These are phyloP conservation scores for Naegleria lovaniensis DNA, from an alignment of 208 protist genomes.

Conservation along the genomic window DNA sequence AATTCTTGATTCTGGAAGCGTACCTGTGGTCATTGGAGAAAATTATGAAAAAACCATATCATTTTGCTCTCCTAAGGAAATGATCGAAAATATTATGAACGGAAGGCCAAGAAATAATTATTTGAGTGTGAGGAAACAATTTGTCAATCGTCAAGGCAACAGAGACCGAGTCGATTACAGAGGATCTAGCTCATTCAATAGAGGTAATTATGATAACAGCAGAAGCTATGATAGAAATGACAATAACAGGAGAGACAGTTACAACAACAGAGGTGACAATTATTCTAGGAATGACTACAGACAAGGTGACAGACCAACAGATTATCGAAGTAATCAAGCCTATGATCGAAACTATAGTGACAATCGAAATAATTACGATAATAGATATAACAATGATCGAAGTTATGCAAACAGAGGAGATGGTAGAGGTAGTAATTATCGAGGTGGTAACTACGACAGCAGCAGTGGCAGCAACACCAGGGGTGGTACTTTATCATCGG, in stretches of 20 bases:
- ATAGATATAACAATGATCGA: not conserved
- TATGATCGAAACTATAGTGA: not conserved
- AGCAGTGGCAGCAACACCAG: not conserved
- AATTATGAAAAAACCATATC: not conserved
- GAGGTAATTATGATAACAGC: not conserved
- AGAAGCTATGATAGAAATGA: not conserved
- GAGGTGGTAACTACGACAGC: not conserved
- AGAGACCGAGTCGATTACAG: not conserved
- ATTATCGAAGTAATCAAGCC: not conserved
- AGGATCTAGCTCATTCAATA: not conserved
- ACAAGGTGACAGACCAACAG: not conserved
- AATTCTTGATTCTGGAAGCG: not conserved
- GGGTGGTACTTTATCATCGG: not conserved
- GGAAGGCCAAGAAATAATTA: conserved; percentile 10
- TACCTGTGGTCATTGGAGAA: not conserved
- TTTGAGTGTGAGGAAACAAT: not conserved
- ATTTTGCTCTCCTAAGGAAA: not conserved
- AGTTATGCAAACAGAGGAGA: not conserved
- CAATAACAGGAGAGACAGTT: not conserved
- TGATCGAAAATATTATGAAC: not conserved
- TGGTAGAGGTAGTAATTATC: not conserved
- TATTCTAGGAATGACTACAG: not conserved
- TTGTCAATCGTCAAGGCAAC: not conserved
- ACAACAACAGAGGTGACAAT: not conserved
- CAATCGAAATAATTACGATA: not conserved